phyloP scores from a whole-genome alignment of 1,284 basidiomycete genomes.

The Papiliotrema flavescens region DNA sequence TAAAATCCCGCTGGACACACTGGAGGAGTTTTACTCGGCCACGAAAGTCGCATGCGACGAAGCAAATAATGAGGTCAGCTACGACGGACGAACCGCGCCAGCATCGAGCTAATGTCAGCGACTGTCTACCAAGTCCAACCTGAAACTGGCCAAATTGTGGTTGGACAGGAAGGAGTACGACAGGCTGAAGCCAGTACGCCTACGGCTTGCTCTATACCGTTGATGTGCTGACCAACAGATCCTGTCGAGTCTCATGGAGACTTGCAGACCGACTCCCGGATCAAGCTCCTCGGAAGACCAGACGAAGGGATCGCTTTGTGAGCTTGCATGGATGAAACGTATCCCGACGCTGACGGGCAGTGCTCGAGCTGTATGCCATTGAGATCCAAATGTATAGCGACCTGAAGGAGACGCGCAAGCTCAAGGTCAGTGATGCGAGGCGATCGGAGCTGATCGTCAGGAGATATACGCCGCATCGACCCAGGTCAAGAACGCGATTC shows the following conservation, averaged over 20 bases:
- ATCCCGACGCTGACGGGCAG: slow-evolving; percentile 22
- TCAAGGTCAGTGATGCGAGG: slow-evolving; percentile 72
- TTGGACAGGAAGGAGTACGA: slow-evolving; percentile 88
- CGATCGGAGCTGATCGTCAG: slow-evolving; percentile 49
- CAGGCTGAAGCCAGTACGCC: slow-evolving; percentile 70
- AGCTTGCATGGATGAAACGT: slow-evolving; percentile 5
- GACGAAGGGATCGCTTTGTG: slow-evolving; percentile 47
- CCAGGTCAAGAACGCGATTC: slow-evolving; percentile 90
- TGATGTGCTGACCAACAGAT: slow-evolving; percentile 35
- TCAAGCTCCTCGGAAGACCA: slow-evolving; percentile 49
- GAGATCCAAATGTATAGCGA: slow-evolving; percentile 99
- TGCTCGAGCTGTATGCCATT: slow-evolving; percentile 96
- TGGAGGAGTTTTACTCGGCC: slow-evolving; percentile 92
- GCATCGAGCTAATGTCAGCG: slow-evolving; percentile 55
- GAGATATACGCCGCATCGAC: slow-evolving; percentile 96
- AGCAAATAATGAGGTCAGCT: slow-evolving; percentile 83
- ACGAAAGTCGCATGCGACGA: slow-evolving; percentile 87
- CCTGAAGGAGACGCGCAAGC: slow-evolving; percentile 88
- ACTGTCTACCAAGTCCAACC: slow-evolving; percentile 88
- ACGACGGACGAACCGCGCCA: neutral
- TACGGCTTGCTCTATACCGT: neutral
- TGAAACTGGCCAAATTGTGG: slow-evolving; percentile 97
- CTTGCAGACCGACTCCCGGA: slow-evolving; percentile 46
- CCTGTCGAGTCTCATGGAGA: slow-evolving; percentile 51
- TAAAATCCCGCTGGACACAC: slow-evolving; percentile 72